A percentile compares a stretch with the other conserved stretches of the same genome.
phyloP scores from a whole-genome alignment of 139 green algal genomes.

The Asterochloris erici region DNA sequence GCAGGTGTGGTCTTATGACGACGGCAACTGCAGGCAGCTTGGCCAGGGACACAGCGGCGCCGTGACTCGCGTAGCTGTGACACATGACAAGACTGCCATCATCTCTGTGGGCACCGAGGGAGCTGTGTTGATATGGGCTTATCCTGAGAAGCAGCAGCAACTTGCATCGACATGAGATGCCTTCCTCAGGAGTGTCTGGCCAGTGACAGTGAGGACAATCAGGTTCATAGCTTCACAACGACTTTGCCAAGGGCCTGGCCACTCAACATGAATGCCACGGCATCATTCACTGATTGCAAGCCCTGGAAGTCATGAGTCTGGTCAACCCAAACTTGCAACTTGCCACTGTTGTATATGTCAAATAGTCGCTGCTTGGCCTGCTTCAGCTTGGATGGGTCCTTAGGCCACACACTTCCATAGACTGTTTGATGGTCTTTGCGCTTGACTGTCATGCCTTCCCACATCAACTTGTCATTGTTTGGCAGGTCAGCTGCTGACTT shows the following conservation, averaged over 20 bases:
- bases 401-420: conserved; percentile 57
- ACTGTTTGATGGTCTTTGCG: conserved; percentile 24
- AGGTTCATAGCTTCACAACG: conserved; percentile 26
- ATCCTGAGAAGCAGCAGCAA: not conserved
- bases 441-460: conserved; percentile 27
- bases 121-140: conserved; percentile 17
- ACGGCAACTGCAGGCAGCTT: conserved; percentile 71
- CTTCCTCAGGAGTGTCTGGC: not conserved
- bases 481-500: conserved; percentile 3
- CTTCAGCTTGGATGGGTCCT: not conserved
- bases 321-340: conserved; percentile 41
- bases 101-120: conserved; percentile 14
- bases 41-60: conserved; percentile 54
- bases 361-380: conserved; percentile 29
- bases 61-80: conserved; percentile 9
- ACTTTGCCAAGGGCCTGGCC: conserved; percentile 34
- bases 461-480: conserved; percentile 43
- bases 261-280: conserved; percentile 35
- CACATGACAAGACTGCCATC: not conserved
- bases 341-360: conserved; percentile 28
- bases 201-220: too few species aligned
- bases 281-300: conserved; percentile 25
- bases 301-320: conserved; percentile 16
- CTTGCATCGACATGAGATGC: not conserved
- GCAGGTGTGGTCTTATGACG: conserved; percentile 76